Evolutionary conservation across 2,329 filamentous ascomycete genomes (phyloP).

Genomic region (Aaosphaeria pasadenensis): DNA sequence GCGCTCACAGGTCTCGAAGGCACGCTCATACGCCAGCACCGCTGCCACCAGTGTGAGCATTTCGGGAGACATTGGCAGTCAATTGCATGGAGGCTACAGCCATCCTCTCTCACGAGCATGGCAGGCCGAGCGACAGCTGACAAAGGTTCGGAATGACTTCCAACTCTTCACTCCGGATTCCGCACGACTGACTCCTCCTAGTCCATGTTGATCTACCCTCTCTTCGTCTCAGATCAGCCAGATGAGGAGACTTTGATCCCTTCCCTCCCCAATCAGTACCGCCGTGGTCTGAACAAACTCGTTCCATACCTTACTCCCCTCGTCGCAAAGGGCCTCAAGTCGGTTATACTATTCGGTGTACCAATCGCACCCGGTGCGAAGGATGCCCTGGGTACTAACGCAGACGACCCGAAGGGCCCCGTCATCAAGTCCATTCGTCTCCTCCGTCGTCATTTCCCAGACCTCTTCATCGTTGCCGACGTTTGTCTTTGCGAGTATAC

Average conservation of each 20-base stretch:
- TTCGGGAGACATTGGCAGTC: constrained; percentile 49
- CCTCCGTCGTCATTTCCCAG: constrained; percentile 79
- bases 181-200: constrained; percentile 37
- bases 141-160: constrained; percentile 37
- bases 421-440: constrained; percentile 86
- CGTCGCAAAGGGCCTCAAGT: constrained; percentile 83
- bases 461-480: constrained; percentile 86
- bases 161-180: background rate
- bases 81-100: constrained; percentile 52
- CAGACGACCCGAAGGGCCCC: constrained; percentile 89
- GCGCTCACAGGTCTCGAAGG: constrained; percentile 46
- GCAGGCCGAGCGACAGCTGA: constrained; percentile 53
- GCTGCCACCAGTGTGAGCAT: constrained; percentile 53
- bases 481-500: constrained; percentile 99
- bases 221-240: constrained; percentile 92
- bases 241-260: constrained; percentile 90
- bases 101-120: constrained; percentile 51
- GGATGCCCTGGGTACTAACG: constrained; percentile 85
- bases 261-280: constrained; percentile 85
- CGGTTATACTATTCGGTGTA: constrained; percentile 94
- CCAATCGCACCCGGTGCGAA: constrained; percentile 78
- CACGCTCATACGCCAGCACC: constrained; percentile 50
- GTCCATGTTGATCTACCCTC: constrained; percentile 98
- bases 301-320: constrained; percentile 82
- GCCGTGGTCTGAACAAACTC: constrained; percentile 82